phyloP scores from a whole-genome alignment of 2,329 filamentous ascomycete genomes.

The Coccinonectria pachysandricola region DNA sequence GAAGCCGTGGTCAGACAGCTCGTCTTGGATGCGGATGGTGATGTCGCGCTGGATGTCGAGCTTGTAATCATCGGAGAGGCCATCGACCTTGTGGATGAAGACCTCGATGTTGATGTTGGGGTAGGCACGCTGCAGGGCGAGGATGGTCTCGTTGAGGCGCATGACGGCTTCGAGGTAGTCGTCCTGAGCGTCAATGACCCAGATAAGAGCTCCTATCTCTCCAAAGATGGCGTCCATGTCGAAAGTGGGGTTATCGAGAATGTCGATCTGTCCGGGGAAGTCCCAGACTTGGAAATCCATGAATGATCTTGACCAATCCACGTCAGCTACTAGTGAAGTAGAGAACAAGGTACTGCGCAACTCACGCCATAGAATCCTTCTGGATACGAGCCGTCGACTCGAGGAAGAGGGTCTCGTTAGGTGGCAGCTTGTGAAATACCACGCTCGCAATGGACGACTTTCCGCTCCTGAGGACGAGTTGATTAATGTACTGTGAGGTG shows the following conservation, averaged over 20 bases:
- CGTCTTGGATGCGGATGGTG: conserved; percentile 90
- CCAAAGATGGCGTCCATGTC: conserved; percentile 92
- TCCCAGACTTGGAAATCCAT: conserved; percentile 99
- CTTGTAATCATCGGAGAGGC: conserved; percentile 93
- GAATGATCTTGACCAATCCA: conserved; percentile 58
- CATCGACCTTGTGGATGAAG: conserved; percentile 98
- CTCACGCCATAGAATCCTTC: conserved; percentile 90
- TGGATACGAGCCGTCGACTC: conserved; percentile 92
- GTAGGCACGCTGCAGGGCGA: conserved; percentile 79
- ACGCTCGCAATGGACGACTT: conserved; percentile 98
- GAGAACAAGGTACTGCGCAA: conserved; percentile 8
- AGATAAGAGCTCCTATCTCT: conserved; percentile 87
- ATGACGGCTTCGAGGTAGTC: conserved; percentile 90
- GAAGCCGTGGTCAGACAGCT: conserved; percentile 84
- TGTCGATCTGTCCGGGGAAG: conserved; percentile 86
- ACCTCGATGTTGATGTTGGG: conserved; percentile 95
- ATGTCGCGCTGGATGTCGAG: conserved; percentile 95
- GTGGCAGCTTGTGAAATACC: conserved; percentile 96
- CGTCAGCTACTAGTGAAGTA: conserved; percentile 3
- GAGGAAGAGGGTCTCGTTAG: conserved; percentile 89
- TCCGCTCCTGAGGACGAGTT: conserved; percentile 70
- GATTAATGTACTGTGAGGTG: too few species aligned
- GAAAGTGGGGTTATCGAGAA: conserved; percentile 77
- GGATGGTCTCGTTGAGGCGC: conserved; percentile 77
- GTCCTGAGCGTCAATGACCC: conserved; percentile 97